Evolutionary conservation across 1,284 basidiomycete genomes (phyloP), one percentile per base, ranked within the genome.

Genomic region (Heterobasidion occidentale): DNA sequence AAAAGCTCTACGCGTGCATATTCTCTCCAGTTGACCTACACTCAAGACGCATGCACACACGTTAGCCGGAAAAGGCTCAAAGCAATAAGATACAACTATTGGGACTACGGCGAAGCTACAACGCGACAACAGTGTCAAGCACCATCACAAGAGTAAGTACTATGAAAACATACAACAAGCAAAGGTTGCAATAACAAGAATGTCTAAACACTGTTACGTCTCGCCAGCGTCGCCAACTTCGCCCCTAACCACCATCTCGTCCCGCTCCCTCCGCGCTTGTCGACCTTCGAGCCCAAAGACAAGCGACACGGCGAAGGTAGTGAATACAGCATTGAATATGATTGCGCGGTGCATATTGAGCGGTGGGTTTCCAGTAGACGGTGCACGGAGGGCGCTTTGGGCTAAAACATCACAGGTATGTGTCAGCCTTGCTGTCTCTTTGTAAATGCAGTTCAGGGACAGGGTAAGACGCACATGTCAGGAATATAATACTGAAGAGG

Each of bases 271-370:
- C 46, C 88, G 76, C 12, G 69, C 76, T 67, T 90, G 85, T 58
- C 74, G 72, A 2, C 84, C 87, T 34, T 70, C 71, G 15, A 88
- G 51, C 38, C 80, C 70, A 61, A 83, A 76, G 1, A 84, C 64
- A 7, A 72, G 57, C 8, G 62, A 56, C 38, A 73, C 71, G 8
- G 74, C 65, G 1, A 61, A 66, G 57, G 78, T 61, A 3, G 81
- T 72, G 45, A 82, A 62, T 0, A 68, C 65, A 2, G 79, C 86
- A 45, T 85, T 80, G 65, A 91, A 80, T 36, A 91, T 80, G 50
- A 87, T 69, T 5, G 80, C 79, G 14, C 72, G 70, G 38, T 69
- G 77, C 86, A 91, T 88, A 67, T 88, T 87, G 42, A 80, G 69
- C 1, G 88, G 87, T 5, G 88, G 88, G 49, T 75, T 65, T 15